These are phyloP conservation scores for Metschnikowia dekortorum DNA, from an alignment of 805 yeast species.

Conservation along the genomic window DNA sequence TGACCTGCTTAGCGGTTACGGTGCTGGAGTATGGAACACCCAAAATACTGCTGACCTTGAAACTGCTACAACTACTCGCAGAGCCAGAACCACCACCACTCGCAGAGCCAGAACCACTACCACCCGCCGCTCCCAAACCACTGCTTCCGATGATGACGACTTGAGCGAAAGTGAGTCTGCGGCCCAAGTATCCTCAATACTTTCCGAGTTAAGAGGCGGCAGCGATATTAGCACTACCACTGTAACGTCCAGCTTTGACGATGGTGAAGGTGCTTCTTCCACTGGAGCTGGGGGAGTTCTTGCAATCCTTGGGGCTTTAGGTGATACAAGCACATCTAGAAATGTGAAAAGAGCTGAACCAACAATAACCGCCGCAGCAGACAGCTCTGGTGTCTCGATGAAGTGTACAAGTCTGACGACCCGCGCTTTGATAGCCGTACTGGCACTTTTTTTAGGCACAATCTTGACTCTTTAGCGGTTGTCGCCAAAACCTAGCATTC, in stretches of 20 bases:
- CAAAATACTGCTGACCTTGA: background rate
- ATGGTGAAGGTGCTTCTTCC: background rate
- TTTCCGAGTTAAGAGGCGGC: constrained; percentile 10
- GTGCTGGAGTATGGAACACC: constrained; percentile 2
- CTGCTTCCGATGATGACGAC: background rate
- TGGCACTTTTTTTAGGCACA: constrained; percentile 5
- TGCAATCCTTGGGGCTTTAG: constrained; percentile 6
- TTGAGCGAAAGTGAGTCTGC: constrained; percentile 2
- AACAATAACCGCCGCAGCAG: background rate
- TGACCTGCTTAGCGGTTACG: constrained; percentile 1
- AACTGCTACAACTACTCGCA: background rate
- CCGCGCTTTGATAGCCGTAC: constrained; percentile 5
- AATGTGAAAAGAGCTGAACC: constrained; percentile 1
- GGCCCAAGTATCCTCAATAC: constrained; percentile 14
- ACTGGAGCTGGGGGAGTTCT: constrained; percentile 1
- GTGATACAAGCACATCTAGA: constrained; percentile 4
- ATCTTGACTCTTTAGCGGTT: constrained; percentile 3
- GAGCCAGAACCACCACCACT: background rate
- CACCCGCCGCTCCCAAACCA: background rate
- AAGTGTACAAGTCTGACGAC: background rate
- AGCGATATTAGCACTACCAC: background rate
- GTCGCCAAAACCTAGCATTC: constrained; percentile 3
- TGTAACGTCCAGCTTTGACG: background rate
- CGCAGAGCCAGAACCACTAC: background rate
- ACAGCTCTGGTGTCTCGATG: background rate